Evolutionary conservation across 2,329 filamentous ascomycete species (phyloP), one percentile per base, ranked within the genome.

Genomic region (Alternaria burnsii): DNA sequence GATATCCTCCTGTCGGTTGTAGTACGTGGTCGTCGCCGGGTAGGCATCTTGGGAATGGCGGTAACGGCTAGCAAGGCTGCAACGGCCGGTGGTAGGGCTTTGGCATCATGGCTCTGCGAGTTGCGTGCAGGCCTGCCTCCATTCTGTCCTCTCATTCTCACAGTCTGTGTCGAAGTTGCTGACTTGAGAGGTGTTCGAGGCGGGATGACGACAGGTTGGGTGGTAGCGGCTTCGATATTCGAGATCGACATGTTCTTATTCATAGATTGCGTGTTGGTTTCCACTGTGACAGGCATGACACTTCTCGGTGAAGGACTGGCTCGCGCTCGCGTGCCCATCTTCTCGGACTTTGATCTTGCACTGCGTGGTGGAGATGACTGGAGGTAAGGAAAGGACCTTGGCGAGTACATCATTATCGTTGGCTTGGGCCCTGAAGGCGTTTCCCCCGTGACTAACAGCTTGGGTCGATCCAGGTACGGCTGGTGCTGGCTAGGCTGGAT

Each of bases 21-120:
- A 69, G 73, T 82, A 73, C 64, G 78, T 72, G 72, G 80, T 76
- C 76, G 62, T 12, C 76, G 76, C 10, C 78, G 77, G 62, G 77
- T 75, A 4, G 76, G 78, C 59, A 83, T 84, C 20, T 82, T 82
- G 3, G 86, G 87, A 50, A 89, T 89, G 3, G 85, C 78, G 2
- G 87, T 89, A 46, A 87, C 82, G 56, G 87, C 84, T 34, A 89
- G 77, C 56, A 89, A 77, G 10, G 85, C 85, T 26, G 85, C 85
- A 52, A 88, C 82, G 22, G 85, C 82, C n/a, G 83, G 81, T 16
- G 85, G 84, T 5, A 87, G 71, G 10, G 81, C 81, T 67, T 77
- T 81, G 60, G 74, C 77, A 65, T 77, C 77, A 71, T 83, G 81
- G 63, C 63, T 73, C 52, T 61, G 73, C 40, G 63, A 58, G 36